Conservation (phyloP, 208 protist genomes). For the Acanthamoeba lenticulata region DNA sequence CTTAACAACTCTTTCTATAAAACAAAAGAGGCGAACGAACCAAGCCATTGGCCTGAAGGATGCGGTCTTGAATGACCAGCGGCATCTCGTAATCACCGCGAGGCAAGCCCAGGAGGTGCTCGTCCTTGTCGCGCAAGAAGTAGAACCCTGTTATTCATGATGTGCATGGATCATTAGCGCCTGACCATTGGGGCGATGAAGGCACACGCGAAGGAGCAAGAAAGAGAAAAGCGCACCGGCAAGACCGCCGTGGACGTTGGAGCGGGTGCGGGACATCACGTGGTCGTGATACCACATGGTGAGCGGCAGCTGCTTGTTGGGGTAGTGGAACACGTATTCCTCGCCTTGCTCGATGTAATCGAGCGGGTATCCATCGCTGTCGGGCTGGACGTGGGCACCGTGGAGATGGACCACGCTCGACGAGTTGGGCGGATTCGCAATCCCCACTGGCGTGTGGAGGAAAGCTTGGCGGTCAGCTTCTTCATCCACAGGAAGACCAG, state of each 20-base stretch:
- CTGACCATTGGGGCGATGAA: background rate
- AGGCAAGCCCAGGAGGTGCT: background rate
- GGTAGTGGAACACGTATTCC: background rate
- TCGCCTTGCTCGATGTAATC: background rate
- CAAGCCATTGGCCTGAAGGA: background rate
- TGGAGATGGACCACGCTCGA: conserved; percentile 25
- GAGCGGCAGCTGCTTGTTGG: background rate
- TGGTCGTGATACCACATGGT: conserved; percentile 63
- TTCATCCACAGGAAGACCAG: background rate
- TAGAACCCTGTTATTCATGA: background rate
- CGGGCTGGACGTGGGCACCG: background rate
- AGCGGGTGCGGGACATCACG: background rate
- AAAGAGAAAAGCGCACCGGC: background rate
- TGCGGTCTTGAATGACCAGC: background rate
- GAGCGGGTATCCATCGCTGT: background rate
- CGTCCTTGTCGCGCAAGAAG: conserved; percentile 9
- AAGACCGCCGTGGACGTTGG: conserved; percentile 24
- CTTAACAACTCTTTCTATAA: background rate
- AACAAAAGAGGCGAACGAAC: background rate
- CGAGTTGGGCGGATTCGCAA: background rate
- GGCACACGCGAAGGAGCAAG: background rate
- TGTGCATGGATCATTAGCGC: background rate
- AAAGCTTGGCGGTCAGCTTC: no score
- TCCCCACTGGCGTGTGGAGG: no score
- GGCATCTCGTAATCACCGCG: conserved; percentile 27